Evolutionary conservation across 345 rosid genomes (phyloP), one percentile per base, ranked within the genome.

Genomic region (Lepidium africanum): DNA sequence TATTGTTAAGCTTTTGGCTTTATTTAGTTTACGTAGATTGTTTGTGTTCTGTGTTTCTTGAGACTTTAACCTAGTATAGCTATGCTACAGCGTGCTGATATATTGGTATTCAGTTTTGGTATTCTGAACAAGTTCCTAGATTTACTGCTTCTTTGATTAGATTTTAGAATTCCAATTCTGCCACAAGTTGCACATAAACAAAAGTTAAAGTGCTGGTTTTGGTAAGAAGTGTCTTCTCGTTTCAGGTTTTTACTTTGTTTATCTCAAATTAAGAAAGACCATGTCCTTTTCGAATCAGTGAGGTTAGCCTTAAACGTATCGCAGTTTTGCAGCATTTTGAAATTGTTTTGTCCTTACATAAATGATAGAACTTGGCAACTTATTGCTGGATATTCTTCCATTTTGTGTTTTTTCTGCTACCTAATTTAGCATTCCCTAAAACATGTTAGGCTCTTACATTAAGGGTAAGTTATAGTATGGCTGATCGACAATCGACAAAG

Each of bases 21-120:
- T 51, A n/a, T 16, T 13, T 16, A 12, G 6, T 30, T 10, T 30
- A 46, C 2, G 15, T 41, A 48, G 27, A 38, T 19, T 67, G 27
- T 51, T 42, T 57, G 62, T 39, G 60, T 39, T 23, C 17, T 23
- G 17, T 40, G 41, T 43, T 49, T 40, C 7, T 33, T 73, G 46
- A 65, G 48, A 12, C 61, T 23, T 51, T 35, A 61, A 51, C 19
- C 59, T 9, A 58, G 15, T 19, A 30, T 19, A 25, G 12, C 47
- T 58, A 52, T 52, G 63, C 50, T 46, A 62, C 46, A 52, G 47
- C n/a, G n/a, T n/a, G n/a, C n/a, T n/a, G n/a, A n/a, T n/a, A n/a
- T n/a, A n/a, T n/a, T 15, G 38, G 39, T 58, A 14, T 13, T 33
- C 41, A 21, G 47, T 35, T 55, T 17, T 56, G 25, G 37, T 43